Conservation (phyloP, 148 eudicot genomes). For the Fallopia convolvulus region DNA sequence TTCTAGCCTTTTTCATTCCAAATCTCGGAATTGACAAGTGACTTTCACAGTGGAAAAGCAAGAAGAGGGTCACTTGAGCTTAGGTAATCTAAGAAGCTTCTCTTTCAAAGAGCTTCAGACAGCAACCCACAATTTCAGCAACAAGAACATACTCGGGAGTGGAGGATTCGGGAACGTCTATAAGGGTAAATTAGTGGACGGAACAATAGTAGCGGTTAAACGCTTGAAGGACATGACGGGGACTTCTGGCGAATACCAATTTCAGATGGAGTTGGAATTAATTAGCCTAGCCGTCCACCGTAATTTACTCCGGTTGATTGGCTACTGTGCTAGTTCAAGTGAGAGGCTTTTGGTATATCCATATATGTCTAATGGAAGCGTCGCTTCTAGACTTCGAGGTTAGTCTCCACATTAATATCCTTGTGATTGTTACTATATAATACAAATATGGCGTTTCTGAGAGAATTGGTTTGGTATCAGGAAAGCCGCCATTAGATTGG, state of each 20-base stretch:
- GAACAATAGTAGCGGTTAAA: constrained; percentile 77
- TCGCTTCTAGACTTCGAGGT: constrained; percentile 94
- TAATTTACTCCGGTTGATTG: constrained; percentile 70
- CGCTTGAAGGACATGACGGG: constrained; percentile 78
- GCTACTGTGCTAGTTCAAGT: constrained; percentile 68
- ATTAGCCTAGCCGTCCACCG: constrained; percentile 93
- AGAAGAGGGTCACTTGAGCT: constrained; percentile 53
- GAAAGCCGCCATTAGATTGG: constrained; percentile 85
- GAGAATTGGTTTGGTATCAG: constrained; percentile 22
- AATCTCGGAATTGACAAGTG: constrained; percentile 7
- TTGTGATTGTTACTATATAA: too few relatives aligned
- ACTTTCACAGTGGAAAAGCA: constrained; percentile 44
- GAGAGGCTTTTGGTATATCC: constrained; percentile 95
- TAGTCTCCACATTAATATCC: neutral
- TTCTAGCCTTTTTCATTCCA: neutral
- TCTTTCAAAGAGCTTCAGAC: constrained; percentile 69
- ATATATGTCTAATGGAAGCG: constrained; percentile 96
- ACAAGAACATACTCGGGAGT: constrained; percentile 84
- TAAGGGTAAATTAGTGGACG: constrained; percentile 67
- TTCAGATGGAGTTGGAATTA: constrained; percentile 84
- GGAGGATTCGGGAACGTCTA: constrained; percentile 98
- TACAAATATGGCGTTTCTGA: too few relatives aligned
- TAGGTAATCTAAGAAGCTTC: constrained; percentile 75
- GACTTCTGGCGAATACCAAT: constrained; percentile 75
- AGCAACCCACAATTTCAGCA: constrained; percentile 73